These are phyloP conservation scores for Jackrogersella multiformis DNA, from an alignment of 495 filamentous ascomycete species.

Conservation along the genomic window DNA sequence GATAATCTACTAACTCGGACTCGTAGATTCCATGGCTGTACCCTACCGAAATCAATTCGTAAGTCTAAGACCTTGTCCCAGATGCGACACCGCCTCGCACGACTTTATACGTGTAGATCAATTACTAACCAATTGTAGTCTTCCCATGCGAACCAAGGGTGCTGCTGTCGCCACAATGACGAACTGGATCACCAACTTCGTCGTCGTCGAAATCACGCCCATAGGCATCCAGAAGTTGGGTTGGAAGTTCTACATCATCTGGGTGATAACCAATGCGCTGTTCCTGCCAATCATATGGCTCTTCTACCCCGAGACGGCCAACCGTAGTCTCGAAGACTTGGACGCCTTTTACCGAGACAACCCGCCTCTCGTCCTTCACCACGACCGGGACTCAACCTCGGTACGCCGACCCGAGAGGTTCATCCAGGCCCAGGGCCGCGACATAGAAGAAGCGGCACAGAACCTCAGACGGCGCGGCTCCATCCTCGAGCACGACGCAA, in stretches of 20 bases:
- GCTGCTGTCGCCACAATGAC: slow-evolving; percentile 67
- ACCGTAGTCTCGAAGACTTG: slow-evolving; percentile 57
- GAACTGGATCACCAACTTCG: slow-evolving; percentile 71
- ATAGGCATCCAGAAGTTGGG: slow-evolving; percentile 66
- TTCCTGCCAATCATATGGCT: slow-evolving; percentile 72
- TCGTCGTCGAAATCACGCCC: slow-evolving; percentile 71
- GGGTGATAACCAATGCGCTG: slow-evolving; percentile 64
- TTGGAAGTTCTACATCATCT: slow-evolving; percentile 75
- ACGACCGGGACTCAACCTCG: slow-evolving; percentile 44
- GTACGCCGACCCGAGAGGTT: slow-evolving; percentile 41
- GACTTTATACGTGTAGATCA: background rate
- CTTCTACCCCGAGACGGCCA: slow-evolving; percentile 65
- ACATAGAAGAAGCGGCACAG: slow-evolving; percentile 38
- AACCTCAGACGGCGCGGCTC: slow-evolving; percentile 24
- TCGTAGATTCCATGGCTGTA: slow-evolving; percentile 66
- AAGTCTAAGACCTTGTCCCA: slow-evolving; percentile 5
- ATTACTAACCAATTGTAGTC: slow-evolving; percentile 28
- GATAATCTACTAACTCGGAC: background rate
- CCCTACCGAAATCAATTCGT: slow-evolving; percentile 69
- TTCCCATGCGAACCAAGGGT: slow-evolving; percentile 66
- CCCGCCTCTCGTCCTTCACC: slow-evolving; percentile 52
- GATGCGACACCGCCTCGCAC: too few species aligned
- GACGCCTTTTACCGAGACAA: slow-evolving; percentile 58
- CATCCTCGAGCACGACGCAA: slow-evolving; percentile 23
- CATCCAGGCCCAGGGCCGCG: slow-evolving; percentile 30